Base-by-base conservation (phyloP, 257 asterid genomes). In the Solanum medicagineum region DNA sequence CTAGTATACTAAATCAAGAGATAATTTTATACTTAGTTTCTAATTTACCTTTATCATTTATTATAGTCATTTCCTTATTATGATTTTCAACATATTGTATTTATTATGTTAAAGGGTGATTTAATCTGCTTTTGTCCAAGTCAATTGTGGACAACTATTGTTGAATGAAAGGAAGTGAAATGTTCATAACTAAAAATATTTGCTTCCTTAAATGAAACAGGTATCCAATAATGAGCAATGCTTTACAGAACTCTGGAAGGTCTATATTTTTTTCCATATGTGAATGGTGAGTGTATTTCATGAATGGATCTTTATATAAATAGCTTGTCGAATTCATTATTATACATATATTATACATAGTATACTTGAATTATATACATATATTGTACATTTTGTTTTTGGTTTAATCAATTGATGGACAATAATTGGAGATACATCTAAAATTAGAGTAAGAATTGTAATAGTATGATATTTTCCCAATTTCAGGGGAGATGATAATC, bases 401-500 rank as follows among this genome's bases (percentile, higher is more conserved):
- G 1, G 63, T 56, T 56, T 56, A 56, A 56, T 22, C 63, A 56
- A 10, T 4, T 3, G 10, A 56, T 56, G 4, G 20, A 8, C 12
- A 42, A 42, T 42, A 5, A 42, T 42, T 44, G 49, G 49, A 44
- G 49, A 7, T 9, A 7, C 45, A 56, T 56, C 63, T 56, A 56
- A 32, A 56, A 19, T 57, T 57, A 57, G 24, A 57, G 26, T 57
- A 8, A 19, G 62, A 17, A 17, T 20, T 59, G 1, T 13, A 32
- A 6, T 51, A 47, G 42, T 36, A 32, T 63, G 49, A 20, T 26
- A 57, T 44, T 80, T 86, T 22, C n/a, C 57, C 22, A 84, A 51
- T 86, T 84, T 29, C 84, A 95, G 99, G 99, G 99, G 99, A 5
- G 88, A 87, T 56, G 95, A 94, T 59, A 94, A 96, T 90, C 99